Percentiles rank a stretch among this genome's conserved stretches.
These are phyloP conservation scores for Magnaporthiopsis poae DNA, from an alignment of 2,329 filamentous ascomycete species.

Conservation along the genomic window DNA sequence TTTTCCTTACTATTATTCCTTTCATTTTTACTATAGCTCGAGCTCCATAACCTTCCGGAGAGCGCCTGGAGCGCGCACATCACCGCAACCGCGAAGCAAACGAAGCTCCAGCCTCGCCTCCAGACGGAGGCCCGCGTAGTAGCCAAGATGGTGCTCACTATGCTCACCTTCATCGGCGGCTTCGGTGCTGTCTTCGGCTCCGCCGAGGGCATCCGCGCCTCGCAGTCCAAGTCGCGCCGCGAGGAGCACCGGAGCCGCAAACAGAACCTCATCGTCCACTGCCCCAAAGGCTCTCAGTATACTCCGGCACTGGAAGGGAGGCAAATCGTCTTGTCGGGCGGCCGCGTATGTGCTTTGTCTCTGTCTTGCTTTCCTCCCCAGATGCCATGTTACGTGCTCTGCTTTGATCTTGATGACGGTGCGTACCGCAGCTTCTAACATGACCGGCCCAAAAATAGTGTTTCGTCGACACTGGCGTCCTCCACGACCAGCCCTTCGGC, in stretches of 20 bases:
- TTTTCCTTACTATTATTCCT: neutral
- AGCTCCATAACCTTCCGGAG: neutral
- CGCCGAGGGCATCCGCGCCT: constrained; percentile 36
- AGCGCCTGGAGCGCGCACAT: neutral
- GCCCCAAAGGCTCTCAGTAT: constrained; percentile 35
- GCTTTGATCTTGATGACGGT: neutral
- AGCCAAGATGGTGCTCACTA: constrained; percentile 19
- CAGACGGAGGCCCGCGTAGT: neutral
- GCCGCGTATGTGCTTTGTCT: constrained; percentile 16
- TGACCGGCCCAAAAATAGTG: constrained; percentile 23
- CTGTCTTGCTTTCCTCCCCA: neutral
- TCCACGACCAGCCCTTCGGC: constrained; percentile 23
- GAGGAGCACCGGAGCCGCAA: constrained; percentile 39
- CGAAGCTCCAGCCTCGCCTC: neutral
- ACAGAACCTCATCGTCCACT: constrained; percentile 37
- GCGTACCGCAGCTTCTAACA: constrained; percentile 2
- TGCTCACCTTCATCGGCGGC: constrained; percentile 26
- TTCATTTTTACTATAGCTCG: neutral
- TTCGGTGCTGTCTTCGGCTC: constrained; percentile 35
- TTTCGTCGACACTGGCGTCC: constrained; percentile 34
- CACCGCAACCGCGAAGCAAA: neutral
- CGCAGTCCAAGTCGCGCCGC: constrained; percentile 33
- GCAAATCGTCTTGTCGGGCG: constrained; percentile 33
- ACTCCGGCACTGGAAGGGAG: constrained; percentile 34
- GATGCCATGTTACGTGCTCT: no score